Evolutionary conservation across 1,139 yeast genomes (phyloP), one percentile per base, ranked within the genome.

Genomic region (Magnusiomyces starmeri): DNA sequence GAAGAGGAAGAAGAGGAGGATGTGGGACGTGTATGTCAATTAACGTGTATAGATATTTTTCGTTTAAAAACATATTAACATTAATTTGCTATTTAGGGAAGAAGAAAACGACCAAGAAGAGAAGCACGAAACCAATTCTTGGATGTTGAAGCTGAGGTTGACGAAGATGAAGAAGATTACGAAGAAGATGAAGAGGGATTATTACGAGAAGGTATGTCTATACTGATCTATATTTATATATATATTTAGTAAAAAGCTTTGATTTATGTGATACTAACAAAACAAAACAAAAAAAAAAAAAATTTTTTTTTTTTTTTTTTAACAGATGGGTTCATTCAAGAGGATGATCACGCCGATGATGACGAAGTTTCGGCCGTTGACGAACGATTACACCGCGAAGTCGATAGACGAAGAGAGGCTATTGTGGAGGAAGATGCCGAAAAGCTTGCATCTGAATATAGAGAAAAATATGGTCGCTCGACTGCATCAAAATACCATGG

Each of bases 81-180:
- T 2, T 82, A 75, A 0, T 85, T 35, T 8, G 9, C 25, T 7
- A 16, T 39, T 78, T 0, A 86, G 77, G 0, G 87, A 76, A 4
- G 92, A 76, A 2, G 95, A 76, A 35, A 88, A 73, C 16, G 86
- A 77, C 4, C 83, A 72, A 75, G 67, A 79, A 80, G 68, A 75
- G 83, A 70, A 77, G 82, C 67, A 75, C 82, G 89, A 62, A 92
- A 92, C 69, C 92, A 86, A 74, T 92, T 92, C 70, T 78, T 92
- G 70, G 99, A 92, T 85, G 95, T 92, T 53, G 98, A 92, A 75
- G 99, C 99, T 55, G 98, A 92, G 67, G 99, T 92, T 54, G 96
- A 94, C 67, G 97, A 92, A 56, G 98, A 92, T 60, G 98, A 92
- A 55, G 98, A 92, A 59, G 98, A 92, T 42, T 90, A 83, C 41